Evolutionary conservation across 1,284 basidiomycete genomes (phyloP).

Genomic region (Malassezia cuniculi): DNA sequence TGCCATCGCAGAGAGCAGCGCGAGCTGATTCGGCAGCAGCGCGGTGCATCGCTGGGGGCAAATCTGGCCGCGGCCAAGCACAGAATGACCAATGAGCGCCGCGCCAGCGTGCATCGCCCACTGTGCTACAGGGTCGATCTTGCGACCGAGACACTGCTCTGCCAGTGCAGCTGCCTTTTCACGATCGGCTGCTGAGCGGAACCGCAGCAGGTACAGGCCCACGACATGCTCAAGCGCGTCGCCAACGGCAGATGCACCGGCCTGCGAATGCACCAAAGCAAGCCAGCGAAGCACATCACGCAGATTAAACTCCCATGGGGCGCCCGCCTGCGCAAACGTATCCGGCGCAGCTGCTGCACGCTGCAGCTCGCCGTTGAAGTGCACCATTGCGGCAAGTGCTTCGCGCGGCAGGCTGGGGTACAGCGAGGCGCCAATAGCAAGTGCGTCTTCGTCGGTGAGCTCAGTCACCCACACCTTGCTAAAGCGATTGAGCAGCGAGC

Average conservation of each 20-base stretch:
- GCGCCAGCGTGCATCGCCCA: slow-evolving; percentile 51
- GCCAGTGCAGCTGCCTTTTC: slow-evolving; percentile 56
- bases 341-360: slow-evolving; percentile 58
- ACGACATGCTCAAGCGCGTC: slow-evolving; percentile 34
- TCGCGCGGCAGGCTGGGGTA: slow-evolving; percentile 55
- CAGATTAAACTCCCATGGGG: slow-evolving; percentile 98
- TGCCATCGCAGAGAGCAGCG: slow-evolving; percentile 62
- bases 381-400: slow-evolving; percentile 57
- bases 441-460: slow-evolving; percentile 64
- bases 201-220: slow-evolving; percentile 63
- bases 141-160: slow-evolving; percentile 51
- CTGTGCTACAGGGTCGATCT: slow-evolving; percentile 39
- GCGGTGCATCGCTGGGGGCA: too few species aligned
- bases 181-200: slow-evolving; percentile 63
- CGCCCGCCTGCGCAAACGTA: slow-evolving; percentile 66
- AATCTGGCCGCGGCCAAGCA: slow-evolving; percentile 47
- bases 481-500: slow-evolving; percentile 94
- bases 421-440: slow-evolving; percentile 63
- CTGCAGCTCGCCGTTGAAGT: slow-evolving; percentile 61
- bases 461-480: slow-evolving; percentile 92
- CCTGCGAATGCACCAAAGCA: slow-evolving; percentile 46
- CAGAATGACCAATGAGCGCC: slow-evolving; percentile 62
- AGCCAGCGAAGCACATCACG: slow-evolving; percentile 88
- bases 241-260: slow-evolving; percentile 52
- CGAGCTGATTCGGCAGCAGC: slow-evolving; percentile 58